phyloP scores from a whole-genome alignment of 805 yeast genomes.

The Myxozyma neotropica region DNA sequence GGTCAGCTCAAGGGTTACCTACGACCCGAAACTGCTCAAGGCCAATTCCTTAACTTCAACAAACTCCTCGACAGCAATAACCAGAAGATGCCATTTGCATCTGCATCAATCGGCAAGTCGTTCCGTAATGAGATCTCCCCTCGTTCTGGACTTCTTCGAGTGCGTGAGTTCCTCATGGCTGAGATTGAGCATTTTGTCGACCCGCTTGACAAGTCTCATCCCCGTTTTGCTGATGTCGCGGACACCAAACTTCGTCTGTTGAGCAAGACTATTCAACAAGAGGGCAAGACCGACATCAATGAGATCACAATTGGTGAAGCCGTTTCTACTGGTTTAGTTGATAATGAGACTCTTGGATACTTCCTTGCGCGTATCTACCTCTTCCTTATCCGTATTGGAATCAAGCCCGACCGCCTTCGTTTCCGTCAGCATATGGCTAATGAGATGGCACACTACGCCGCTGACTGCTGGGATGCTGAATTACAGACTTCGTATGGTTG shows the following conservation, averaged over 20 bases:
- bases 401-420: constrained; percentile 77
- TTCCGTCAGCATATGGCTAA: constrained; percentile 98
- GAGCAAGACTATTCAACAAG: constrained; percentile 84
- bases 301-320: constrained; percentile 85
- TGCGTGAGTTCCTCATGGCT: constrained; percentile 98
- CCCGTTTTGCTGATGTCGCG: constrained; percentile 73
- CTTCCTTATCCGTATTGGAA: constrained; percentile 87
- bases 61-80: constrained; percentile 93
- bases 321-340: constrained; percentile 82
- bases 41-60: constrained; percentile 94
- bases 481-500: constrained; percentile 94
- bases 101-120: constrained; percentile 97
- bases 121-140: constrained; percentile 99
- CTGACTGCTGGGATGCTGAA: constrained; percentile 99
- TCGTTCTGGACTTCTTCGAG: constrained; percentile 95
- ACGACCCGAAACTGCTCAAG: constrained; percentile 99
- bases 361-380: constrained; percentile 89
- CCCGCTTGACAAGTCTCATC: constrained; percentile 82
- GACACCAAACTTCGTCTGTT: constrained; percentile 74
- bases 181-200: constrained; percentile 99
- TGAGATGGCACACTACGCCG: constrained; percentile 99
- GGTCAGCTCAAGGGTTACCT: constrained; percentile 93
- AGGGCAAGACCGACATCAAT: constrained; percentile 72
- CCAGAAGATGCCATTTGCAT: constrained; percentile 98
- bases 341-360: constrained; percentile 95